These are phyloP conservation scores for Lactuca sativa DNA, from an alignment of 129 eudicot species.

Conservation along the genomic window DNA sequence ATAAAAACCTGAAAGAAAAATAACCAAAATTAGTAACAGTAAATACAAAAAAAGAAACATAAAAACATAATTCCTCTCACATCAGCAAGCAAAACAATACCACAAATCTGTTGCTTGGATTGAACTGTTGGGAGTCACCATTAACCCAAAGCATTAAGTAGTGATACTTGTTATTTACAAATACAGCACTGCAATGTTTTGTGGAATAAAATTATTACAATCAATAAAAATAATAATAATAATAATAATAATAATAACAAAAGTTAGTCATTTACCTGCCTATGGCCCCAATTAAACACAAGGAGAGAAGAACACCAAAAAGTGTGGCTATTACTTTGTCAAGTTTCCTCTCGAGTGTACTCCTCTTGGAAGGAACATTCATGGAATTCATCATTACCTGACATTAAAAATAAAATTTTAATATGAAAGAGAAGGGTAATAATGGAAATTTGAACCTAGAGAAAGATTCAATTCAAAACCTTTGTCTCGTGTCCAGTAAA, in stretches of 20 bases:
- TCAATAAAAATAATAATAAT: constrained; percentile 6
- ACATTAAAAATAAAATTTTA: constrained; percentile 3
- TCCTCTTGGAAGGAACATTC: constrained; percentile 98
- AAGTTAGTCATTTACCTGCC: constrained; percentile 66
- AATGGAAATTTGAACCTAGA: constrained; percentile 13
- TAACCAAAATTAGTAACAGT: constrained; percentile 17
- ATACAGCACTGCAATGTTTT: constrained; percentile 70
- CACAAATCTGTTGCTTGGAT: constrained; percentile 82
- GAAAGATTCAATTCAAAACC: constrained; percentile 41
- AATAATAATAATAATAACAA: constrained; percentile 6
- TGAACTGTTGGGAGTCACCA: constrained; percentile 60
- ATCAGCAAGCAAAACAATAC: constrained; percentile 37
- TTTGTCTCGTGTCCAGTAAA: constrained; percentile 96
- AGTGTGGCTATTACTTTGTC: constrained; percentile 86
- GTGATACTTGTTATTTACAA: constrained; percentile 60
- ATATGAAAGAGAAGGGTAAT: not conserved
- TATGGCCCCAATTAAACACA: constrained; percentile 97
- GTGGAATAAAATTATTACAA: constrained; percentile 9
- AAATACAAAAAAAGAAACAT: constrained; percentile 19
- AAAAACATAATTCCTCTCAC: constrained; percentile 6
- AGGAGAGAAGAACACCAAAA: constrained; percentile 69
- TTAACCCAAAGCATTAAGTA: constrained; percentile 60
- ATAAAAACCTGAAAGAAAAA: constrained; percentile 59
- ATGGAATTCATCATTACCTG: constrained; percentile 99
- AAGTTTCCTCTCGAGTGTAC: constrained; percentile 94